These are phyloP conservation scores for Ophiocordyceps robertsii DNA, from an alignment of 2,329 filamentous ascomycete species.

Conservation along the genomic window DNA sequence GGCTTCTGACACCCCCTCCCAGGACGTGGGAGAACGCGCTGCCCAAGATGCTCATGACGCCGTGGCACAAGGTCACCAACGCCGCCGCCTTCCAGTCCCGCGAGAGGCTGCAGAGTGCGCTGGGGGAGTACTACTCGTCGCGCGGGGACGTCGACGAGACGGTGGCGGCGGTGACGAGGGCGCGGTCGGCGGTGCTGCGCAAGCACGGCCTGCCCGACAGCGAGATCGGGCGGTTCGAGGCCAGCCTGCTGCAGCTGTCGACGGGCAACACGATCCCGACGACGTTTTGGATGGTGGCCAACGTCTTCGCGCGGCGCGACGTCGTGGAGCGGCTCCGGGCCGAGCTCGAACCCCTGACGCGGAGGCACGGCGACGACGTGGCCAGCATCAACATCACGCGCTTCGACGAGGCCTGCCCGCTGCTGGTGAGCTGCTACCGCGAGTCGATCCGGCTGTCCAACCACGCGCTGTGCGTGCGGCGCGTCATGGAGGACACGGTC, in stretches of 20 bases:
- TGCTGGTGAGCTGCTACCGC: conserved; percentile 27
- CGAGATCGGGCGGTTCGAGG: conserved; percentile 16
- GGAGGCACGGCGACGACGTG: neutral
- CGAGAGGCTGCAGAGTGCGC: conserved; percentile 7
- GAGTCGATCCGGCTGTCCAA: conserved; percentile 28
- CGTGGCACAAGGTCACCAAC: conserved; percentile 11
- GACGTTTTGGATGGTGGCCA: conserved; percentile 20
- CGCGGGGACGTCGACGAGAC: conserved; percentile 10
- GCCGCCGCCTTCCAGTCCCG: conserved; percentile 12
- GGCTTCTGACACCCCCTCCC: neutral
- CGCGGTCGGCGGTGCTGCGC: conserved; percentile 13
- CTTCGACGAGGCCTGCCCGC: conserved; percentile 23
- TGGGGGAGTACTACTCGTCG: conserved; percentile 17
- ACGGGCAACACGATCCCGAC: conserved; percentile 23
- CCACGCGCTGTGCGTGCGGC: conserved; percentile 21
- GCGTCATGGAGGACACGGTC: conserved; percentile 24
- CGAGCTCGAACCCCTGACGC: conserved; percentile 12
- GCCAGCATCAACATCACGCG: conserved; percentile 16
- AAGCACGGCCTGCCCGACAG: conserved; percentile 13
- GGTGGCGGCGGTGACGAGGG: conserved; percentile 14
- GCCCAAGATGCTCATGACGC: conserved; percentile 12
- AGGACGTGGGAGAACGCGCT: conserved; percentile 13
- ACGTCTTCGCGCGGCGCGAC: conserved; percentile 13
- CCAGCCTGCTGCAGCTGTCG: conserved; percentile 15
- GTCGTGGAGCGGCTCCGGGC: conserved; percentile 13